Evolutionary conservation across 129 eudicot species (phyloP), one percentile per base, ranked within the genome.

Genomic region (Flaveria linearis): DNA sequence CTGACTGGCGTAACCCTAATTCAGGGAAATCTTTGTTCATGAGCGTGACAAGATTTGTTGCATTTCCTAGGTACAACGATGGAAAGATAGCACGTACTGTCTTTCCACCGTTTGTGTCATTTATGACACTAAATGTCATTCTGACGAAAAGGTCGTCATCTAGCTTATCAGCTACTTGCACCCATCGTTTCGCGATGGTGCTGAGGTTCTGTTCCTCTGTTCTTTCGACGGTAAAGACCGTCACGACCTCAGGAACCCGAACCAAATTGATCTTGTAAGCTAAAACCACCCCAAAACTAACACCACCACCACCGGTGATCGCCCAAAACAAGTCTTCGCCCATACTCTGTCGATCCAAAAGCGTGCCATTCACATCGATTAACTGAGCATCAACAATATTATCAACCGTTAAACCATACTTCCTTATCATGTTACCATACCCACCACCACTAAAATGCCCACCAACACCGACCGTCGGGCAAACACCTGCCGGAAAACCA

Each of bases 251-350:
- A 0, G 88, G 88, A 26, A 87, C 88, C 14, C 46, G 69, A 6
- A 87, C 88, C 50, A 84, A 26, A 22, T 75, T 81, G 11, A 81
- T 73, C n/a, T 73, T 81, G 57, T 70, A 87, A 1, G 84, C 66
- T 16, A 81, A 16, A 39, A 84, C 77, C 16, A 84, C 86, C 8
- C 88, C 91, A 18, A 74, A 87, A 60, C 88, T 87, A 16, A 77
- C 80, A 14, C 82, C 91, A 0, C 91, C 84, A 10, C 88, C 88
- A 14, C 88, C 90, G 0, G 84, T 79, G 33, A 86, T 84, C 1
- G 88, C 88, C 91, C 91, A 84, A 84, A 87, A 87, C 49, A 87
- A 63, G 63, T 81, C 91, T 73, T 84, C 90, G 2, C 90, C 88
- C 90, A 87, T 87, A 4, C 79, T 30, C 26, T 67, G 9, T 3